Evolutionary conservation across 352 stramenopile species (phyloP).

Genomic region (Phytopythium kandeliae): DNA sequence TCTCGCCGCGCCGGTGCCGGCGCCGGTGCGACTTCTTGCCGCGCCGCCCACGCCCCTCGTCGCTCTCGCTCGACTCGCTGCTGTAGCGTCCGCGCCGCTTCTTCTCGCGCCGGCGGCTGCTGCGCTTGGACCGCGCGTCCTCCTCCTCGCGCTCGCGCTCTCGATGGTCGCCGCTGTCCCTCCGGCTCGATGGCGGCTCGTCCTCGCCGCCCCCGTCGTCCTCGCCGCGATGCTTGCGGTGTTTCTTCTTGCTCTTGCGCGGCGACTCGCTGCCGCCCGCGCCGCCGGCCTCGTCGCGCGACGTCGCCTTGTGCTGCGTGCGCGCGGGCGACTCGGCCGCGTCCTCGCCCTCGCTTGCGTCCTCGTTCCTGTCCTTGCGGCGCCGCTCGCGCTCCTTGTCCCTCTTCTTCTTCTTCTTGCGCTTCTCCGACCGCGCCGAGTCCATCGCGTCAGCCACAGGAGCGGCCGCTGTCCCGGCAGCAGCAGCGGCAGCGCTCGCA

Average conservation of each 20-base stretch:
- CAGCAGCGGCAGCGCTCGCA: background rate
- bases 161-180: slow-evolving; percentile 6
- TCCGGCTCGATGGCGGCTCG: slow-evolving; percentile 8
- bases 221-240: slow-evolving; percentile 29
- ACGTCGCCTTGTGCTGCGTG: slow-evolving; percentile 40
- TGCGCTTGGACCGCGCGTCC: slow-evolving; percentile 25
- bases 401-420: slow-evolving; percentile 49
- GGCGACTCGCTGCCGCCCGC: slow-evolving; percentile 29
- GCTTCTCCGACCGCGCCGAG: slow-evolving; percentile 34
- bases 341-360: slow-evolving; percentile 24
- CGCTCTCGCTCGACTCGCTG: slow-evolving; percentile 43
- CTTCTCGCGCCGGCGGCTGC: slow-evolving; percentile 48
- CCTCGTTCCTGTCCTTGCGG: slow-evolving; percentile 54
- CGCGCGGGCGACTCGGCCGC: slow-evolving; percentile 25
- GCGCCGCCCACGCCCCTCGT: slow-evolving; percentile 19
- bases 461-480: slow-evolving; percentile 5
- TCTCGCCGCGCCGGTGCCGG: slow-evolving; percentile 30
- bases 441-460: slow-evolving; percentile 16
- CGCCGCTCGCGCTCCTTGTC: slow-evolving; percentile 60
- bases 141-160: slow-evolving; percentile 15
- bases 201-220: slow-evolving; percentile 18
- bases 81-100: slow-evolving; percentile 31
- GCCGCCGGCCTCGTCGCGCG: slow-evolving; percentile 10
- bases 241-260: slow-evolving; percentile 67
- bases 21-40: slow-evolving; percentile 14